A percentile compares a stretch with the other conserved stretches of the same genome.
phyloP scores from a whole-genome alignment of 2,329 filamentous ascomycete genomes.

The Diaporthe sp. region DNA sequence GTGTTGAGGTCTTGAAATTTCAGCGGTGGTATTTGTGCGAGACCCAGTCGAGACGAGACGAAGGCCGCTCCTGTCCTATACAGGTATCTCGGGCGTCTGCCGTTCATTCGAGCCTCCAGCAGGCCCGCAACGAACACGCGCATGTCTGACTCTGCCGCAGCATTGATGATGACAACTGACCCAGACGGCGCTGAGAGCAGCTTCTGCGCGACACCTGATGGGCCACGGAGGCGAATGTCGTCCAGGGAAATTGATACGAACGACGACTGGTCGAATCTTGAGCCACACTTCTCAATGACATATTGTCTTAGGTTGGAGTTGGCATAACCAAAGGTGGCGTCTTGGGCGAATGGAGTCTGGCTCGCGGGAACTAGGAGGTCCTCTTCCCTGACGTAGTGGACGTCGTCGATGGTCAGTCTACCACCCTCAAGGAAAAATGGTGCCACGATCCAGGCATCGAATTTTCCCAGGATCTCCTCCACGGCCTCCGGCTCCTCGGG shows the following conservation, averaged over 20 bases:
- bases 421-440: constrained; percentile 73
- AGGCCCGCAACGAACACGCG: constrained; percentile 67
- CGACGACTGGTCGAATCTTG: constrained; percentile 53
- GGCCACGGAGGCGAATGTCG: constrained; percentile 45
- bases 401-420: constrained; percentile 67
- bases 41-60: constrained; percentile 64
- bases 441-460: constrained; percentile 66
- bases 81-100: constrained; percentile 48
- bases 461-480: constrained; percentile 61
- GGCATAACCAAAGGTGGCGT: constrained; percentile 70
- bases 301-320: constrained; percentile 67
- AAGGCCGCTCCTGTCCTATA: constrained; percentile 59
- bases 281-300: constrained; percentile 66
- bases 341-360: constrained; percentile 68
- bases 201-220: constrained; percentile 46
- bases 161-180: constrained; percentile 62
- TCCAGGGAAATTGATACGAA: constrained; percentile 60
- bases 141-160: constrained; percentile 64
- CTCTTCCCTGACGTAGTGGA: constrained; percentile 70
- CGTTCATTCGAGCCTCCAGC: constrained; percentile 51
- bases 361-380: constrained; percentile 62
- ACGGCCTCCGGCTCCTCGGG: constrained; percentile 55
- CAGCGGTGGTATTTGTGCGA: constrained; percentile 64
- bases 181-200: constrained; percentile 54
- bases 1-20: constrained; percentile 59